Percentiles rank a stretch among this genome's conserved stretches.
Evolutionary conservation across 1,284 basidiomycete genomes (phyloP).

Genomic region (Sanguinoderma infundibulare): DNA sequence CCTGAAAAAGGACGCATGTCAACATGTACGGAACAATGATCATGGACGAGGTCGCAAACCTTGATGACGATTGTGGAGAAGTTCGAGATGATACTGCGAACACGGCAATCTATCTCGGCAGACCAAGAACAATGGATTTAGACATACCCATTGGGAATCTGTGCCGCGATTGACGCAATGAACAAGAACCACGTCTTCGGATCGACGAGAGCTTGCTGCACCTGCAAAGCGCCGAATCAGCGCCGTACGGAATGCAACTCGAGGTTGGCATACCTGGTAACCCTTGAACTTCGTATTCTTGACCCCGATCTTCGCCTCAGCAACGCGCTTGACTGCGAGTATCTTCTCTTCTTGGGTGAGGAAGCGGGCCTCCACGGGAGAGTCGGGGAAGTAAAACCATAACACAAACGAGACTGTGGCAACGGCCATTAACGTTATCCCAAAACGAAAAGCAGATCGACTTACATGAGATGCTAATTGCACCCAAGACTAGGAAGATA

Average conservation of each 20-base stretch:
- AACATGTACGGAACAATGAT: too few species aligned
- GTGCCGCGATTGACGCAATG: slow-evolving; percentile 40
- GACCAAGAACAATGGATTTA: slow-evolving; percentile 8
- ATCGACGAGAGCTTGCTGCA: slow-evolving; percentile 70
- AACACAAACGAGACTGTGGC: too few species aligned
- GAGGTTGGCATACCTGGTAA: slow-evolving; percentile 51
- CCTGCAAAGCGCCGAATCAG: slow-evolving; percentile 32
- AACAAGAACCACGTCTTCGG: slow-evolving; percentile 78
- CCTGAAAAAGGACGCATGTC: too few species aligned
- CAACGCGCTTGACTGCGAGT: slow-evolving; percentile 70
- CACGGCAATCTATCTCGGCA: background rate
- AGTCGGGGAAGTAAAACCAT: slow-evolving; percentile 68
- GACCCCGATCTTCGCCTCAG: slow-evolving; percentile 75
- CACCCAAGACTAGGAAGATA: slow-evolving; percentile 28
- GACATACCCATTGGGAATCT: slow-evolving; percentile 35
- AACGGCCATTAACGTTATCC: too few species aligned
- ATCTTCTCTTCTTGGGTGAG: slow-evolving; percentile 62
- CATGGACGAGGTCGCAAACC: slow-evolving; percentile 4
- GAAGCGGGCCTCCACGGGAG: slow-evolving; percentile 72
- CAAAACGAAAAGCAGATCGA: too few species aligned
- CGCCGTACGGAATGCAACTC: too few species aligned
- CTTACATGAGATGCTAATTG: slow-evolving; percentile 23
- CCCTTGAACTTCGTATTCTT: slow-evolving; percentile 78
- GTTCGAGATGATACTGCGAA: slow-evolving; percentile 22
- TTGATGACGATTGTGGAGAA: slow-evolving; percentile 33